Base-by-base conservation (phyloP, 2,329 filamentous ascomycete genomes). In the Alternaria postmessia region DNA sequence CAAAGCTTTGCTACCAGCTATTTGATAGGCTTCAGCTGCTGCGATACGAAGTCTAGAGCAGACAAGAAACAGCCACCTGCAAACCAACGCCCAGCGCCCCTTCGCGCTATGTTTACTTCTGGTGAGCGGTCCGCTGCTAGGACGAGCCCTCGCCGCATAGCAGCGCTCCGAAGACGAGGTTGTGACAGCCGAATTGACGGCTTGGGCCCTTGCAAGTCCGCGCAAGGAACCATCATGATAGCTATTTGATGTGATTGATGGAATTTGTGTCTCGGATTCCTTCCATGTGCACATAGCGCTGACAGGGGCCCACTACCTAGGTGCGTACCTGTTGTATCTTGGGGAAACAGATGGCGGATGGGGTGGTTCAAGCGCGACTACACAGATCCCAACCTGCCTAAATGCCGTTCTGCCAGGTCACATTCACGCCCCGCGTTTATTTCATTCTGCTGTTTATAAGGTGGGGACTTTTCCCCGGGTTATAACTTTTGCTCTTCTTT, bases 161-260 rank as follows among this genome's bases (percentile, higher is more conserved):
- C 24, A 63, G 46, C 60, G 57, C 41, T 58, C 58, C 44, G 39
- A 51, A 51, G 57, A 62, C 55, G 56, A 63, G 61, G 59, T 63
- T 26, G 52, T 62, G 48, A 62, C 48, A 57, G 60, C 61, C 54
- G 36, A 57, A 60, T 59, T 46, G 36, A 65, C 57, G 42, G 59
- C 54, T 47, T 65, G 56, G 54, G 56, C 46, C 46, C 46, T 49
- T 49, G 46, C 46, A 8, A 38, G 54, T 63, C 54, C 58, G 61
- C 58, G 48, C 64, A 48, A 61, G 66, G 57, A 49, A 49, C 70
- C 64, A 63, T 52, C 43, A 43, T 22, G 51, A 46, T 24, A 48
- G 54, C 57, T 38, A 39, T 34, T 42, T 47, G 55, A 57, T 65
- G 66, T 69, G 68, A 70, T 70, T 65, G 69, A 66, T 66, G 69